Percentiles rank a stretch among this genome's conserved stretches.
These are phyloP conservation scores for Plectosphaerella sp. DNA, from an alignment of 2,329 filamentous ascomycete genomes.

Conservation along the genomic window DNA sequence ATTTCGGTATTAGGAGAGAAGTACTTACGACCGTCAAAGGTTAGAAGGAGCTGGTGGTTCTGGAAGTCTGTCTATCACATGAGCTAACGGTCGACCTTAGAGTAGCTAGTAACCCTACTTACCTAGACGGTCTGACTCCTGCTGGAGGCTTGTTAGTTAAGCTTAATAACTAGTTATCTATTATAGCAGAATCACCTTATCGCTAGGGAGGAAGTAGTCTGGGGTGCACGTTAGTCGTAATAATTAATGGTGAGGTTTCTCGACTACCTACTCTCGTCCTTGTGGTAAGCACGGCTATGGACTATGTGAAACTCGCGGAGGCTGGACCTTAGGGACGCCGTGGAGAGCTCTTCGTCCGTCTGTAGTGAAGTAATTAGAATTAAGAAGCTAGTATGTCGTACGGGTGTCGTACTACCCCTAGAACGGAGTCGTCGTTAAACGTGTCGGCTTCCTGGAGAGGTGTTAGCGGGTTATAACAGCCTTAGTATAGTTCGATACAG, in stretches of 20 bases:
- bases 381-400: background rate
- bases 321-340: slow-evolving; percentile 7
- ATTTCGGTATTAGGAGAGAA: too few species aligned
- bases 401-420: too few species aligned
- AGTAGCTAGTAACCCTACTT: background rate
- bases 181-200: background rate
- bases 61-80: too few species aligned
- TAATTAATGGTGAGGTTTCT: background rate
- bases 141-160: background rate
- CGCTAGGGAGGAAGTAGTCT: slow-evolving; percentile 4
- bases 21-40: too few species aligned
- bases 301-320: slow-evolving; percentile 12
- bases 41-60: too few species aligned
- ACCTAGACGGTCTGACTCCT: background rate
- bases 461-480: slow-evolving; percentile 8
- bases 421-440: background rate
- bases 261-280: slow-evolving; percentile 11
- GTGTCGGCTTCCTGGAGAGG: background rate
- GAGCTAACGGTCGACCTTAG: too few species aligned
- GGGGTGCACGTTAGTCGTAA: background rate
- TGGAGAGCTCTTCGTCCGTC: background rate
- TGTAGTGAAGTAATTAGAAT: background rate
- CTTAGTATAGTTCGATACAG: slow-evolving; percentile 31
- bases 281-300: slow-evolving; percentile 18
- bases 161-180: background rate